Percentiles rank a stretch among this genome's conserved stretches.
These are phyloP conservation scores for Laburnicola sp. DNA, from an alignment of 2,329 filamentous ascomycete genomes.

Conservation along the genomic window DNA sequence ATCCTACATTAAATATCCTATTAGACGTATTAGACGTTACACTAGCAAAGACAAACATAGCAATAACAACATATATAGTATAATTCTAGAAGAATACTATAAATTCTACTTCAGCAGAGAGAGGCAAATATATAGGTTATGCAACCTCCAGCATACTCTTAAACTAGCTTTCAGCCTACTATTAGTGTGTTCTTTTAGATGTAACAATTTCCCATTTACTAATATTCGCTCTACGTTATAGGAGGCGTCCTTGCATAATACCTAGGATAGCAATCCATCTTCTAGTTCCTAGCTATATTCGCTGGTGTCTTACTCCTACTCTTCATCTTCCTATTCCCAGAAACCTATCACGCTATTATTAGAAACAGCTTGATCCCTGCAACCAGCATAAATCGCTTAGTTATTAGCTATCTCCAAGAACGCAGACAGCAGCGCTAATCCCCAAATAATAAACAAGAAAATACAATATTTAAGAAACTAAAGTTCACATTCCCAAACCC, in stretches of 20 bases:
- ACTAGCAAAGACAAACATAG: slow-evolving; percentile 53
- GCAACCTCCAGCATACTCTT: slow-evolving; percentile 56
- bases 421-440: slow-evolving; percentile 23
- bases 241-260: slow-evolving; percentile 27
- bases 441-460: not conserved
- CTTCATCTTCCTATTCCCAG: slow-evolving; percentile 47
- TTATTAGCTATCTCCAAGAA: slow-evolving; percentile 35
- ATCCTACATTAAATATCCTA: slow-evolving; percentile 41
- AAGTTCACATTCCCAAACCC: slow-evolving; percentile 34
- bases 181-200: slow-evolving; percentile 31
- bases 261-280: slow-evolving; percentile 46
- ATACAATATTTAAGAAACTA: slow-evolving; percentile 11
- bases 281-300: slow-evolving; percentile 49
- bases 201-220: not conserved
- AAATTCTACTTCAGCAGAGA: slow-evolving; percentile 64
- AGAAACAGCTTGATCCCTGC: slow-evolving; percentile 45
- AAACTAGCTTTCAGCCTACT: slow-evolving; percentile 41
- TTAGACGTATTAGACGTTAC: slow-evolving; percentile 48
- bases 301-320: slow-evolving; percentile 41
- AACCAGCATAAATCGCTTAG: slow-evolving; percentile 35
- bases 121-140: slow-evolving; percentile 73
- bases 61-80: slow-evolving; percentile 56
- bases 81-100: not conserved
- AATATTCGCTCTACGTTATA: not conserved
- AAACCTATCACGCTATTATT: slow-evolving; percentile 50